phyloP scores from a whole-genome alignment of 108 stramenopile species.

The Nitzschia sp. region DNA sequence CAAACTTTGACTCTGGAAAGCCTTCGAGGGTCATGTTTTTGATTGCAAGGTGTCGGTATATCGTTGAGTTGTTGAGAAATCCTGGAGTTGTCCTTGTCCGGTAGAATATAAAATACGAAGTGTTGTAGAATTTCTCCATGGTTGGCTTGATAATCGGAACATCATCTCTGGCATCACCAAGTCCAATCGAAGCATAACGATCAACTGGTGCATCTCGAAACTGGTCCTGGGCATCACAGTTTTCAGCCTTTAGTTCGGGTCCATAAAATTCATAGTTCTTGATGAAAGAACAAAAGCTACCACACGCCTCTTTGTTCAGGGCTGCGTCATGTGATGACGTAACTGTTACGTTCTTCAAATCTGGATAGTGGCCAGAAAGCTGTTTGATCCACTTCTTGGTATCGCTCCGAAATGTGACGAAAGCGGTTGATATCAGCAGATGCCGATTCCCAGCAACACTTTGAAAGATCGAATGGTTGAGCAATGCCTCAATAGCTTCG shows the following conservation, averaged over 20 bases:
- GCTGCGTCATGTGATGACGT: not conserved
- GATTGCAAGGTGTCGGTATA: slow-evolving; percentile 32
- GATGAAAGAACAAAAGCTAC: not conserved
- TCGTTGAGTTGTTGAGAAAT: slow-evolving; percentile 42
- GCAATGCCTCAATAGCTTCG: slow-evolving; percentile 3
- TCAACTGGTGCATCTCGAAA: not conserved
- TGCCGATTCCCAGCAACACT: not conserved
- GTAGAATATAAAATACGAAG: slow-evolving; percentile 24
- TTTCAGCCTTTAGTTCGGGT: not conserved
- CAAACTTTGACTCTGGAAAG: not conserved
- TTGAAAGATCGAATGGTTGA: not conserved
- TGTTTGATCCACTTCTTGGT: not conserved
- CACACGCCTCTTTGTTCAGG: not conserved
- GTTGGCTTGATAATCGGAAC: slow-evolving; percentile 3
- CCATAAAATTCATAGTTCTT: not conserved
- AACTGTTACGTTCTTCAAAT: not conserved
- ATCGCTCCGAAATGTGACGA: not conserved
- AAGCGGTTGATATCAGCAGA: not conserved
- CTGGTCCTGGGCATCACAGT: not conserved
- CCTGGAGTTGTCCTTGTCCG: slow-evolving; percentile 9
- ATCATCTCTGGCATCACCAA: not conserved
- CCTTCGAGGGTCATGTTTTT: not conserved
- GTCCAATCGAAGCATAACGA: not conserved
- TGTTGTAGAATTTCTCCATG: slow-evolving; percentile 19
- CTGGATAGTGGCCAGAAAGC: not conserved